These are phyloP conservation scores for Tilletia walkeri DNA, from an alignment of 1,284 basidiomycete species.

Conservation along the genomic window DNA sequence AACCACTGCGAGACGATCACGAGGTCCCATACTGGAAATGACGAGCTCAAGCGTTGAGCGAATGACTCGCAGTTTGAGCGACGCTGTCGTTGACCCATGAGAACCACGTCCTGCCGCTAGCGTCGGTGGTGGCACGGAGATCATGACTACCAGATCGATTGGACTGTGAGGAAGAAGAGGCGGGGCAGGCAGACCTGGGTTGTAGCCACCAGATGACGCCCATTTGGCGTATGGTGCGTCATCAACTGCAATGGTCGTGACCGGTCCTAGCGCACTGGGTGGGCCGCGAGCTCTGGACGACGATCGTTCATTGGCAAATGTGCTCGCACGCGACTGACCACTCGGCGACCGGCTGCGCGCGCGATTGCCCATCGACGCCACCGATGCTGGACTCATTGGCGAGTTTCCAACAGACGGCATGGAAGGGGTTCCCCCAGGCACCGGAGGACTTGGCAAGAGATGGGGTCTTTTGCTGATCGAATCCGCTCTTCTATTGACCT, in stretches of 20 bases:
- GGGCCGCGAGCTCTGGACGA: not conserved
- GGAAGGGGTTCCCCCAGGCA: not conserved
- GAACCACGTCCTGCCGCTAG: constrained; percentile 50
- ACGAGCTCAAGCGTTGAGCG: constrained; percentile 49
- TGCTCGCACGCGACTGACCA: not conserved
- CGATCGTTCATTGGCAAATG: not conserved
- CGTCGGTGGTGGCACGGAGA: constrained; percentile 71
- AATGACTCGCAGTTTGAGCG: constrained; percentile 54
- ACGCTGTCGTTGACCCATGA: constrained; percentile 70
- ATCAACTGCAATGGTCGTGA: not conserved
- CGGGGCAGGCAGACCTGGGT: constrained; percentile 44
- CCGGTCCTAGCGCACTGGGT: not conserved
- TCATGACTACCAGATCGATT: constrained; percentile 84
- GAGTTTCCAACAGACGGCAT: not conserved
- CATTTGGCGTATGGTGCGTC: constrained; percentile 30
- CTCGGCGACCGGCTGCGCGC: constrained; percentile 5
- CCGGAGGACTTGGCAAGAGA: not conserved
- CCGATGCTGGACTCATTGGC: not conserved
- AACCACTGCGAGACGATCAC: constrained; percentile 44
- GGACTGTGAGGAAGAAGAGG: constrained; percentile 71
- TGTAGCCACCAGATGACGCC: constrained; percentile 45
- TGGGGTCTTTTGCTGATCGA: not conserved
- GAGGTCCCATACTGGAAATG: constrained; percentile 41
- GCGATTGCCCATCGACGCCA: not conserved
- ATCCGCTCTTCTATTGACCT: not conserved